These are phyloP conservation scores for Carex parvula DNA, from an alignment of 176 grass and related monocot species.

Conservation along the genomic window DNA sequence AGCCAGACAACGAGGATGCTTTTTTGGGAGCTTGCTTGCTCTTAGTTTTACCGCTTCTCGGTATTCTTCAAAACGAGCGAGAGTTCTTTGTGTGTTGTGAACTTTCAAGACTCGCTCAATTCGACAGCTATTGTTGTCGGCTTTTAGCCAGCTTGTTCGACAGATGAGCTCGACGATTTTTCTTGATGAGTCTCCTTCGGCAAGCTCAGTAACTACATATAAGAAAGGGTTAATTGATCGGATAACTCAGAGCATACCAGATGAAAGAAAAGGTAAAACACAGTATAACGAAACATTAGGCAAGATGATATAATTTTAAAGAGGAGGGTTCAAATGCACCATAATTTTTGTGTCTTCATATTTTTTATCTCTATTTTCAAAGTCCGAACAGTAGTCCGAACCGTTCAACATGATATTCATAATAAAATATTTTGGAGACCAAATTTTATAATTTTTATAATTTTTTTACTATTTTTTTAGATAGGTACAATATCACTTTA, in stretches of 20 bases:
- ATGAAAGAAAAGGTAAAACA: neutral
- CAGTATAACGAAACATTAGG: neutral
- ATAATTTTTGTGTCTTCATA: too few species aligned
- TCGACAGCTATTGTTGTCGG: slow-evolving; percentile 71
- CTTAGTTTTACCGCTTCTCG: slow-evolving; percentile 74
- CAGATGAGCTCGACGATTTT: slow-evolving; percentile 99
- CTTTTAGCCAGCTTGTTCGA: slow-evolving; percentile 77
- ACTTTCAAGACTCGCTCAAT: slow-evolving; percentile 93
- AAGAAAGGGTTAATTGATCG: neutral
- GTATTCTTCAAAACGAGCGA: slow-evolving; percentile 89
- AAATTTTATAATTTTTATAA: too few species aligned
- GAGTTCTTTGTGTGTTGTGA: slow-evolving; percentile 93
- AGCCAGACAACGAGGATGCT: slow-evolving; percentile 82
- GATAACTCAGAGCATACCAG: neutral
- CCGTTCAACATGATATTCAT: too few species aligned
- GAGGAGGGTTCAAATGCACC: too few species aligned
- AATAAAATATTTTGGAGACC: too few species aligned
- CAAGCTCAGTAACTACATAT: slow-evolving; percentile 75
- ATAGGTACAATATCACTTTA: too few species aligned
- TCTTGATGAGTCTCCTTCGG: slow-evolving; percentile 86
- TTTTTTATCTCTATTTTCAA: too few species aligned
- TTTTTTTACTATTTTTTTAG: too few species aligned
- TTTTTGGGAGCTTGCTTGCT: slow-evolving; percentile 81
- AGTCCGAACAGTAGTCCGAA: too few species aligned
- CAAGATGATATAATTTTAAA: neutral